These are phyloP conservation scores for Trichosporon sp. DNA, from an alignment of 1,284 basidiomycete genomes.

Conservation along the genomic window DNA sequence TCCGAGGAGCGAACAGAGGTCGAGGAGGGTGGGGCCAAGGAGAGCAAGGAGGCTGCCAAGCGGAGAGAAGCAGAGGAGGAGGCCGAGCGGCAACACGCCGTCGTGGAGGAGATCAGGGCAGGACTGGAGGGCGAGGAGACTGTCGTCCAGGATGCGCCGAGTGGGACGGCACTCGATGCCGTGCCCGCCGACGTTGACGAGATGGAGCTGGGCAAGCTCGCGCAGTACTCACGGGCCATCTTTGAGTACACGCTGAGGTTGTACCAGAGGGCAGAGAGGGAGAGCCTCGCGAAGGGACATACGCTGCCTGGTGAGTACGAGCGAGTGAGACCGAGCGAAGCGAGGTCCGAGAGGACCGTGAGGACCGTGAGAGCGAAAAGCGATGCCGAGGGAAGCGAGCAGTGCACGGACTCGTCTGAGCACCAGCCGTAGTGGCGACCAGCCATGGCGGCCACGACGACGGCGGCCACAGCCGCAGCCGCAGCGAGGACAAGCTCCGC, in stretches of 20 bases:
- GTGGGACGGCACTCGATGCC: not conserved
- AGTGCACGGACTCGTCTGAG: no score
- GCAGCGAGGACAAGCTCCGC: no score
- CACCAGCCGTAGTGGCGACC: no score
- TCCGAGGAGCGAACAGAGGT: not conserved
- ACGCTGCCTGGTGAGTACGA: not conserved
- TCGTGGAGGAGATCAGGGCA: not conserved
- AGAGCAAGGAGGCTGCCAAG: not conserved
- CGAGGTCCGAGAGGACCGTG: not conserved
- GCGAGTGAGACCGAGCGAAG: not conserved
- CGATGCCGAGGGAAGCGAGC: no score
- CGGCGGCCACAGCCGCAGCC: no score
- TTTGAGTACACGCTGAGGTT: slow-evolving; percentile 6
- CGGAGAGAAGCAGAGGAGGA: not conserved
- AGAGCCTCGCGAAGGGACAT: not conserved
- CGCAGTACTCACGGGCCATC: not conserved
- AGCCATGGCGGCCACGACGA: no score
- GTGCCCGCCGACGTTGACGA: not conserved
- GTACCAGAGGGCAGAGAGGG: not conserved
- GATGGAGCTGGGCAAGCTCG: not conserved
- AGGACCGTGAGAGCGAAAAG: no score
- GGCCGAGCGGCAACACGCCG: not conserved
- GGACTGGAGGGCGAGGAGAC: not conserved
- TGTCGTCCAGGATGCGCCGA: not conserved
- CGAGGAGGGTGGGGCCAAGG: not conserved